Evolutionary conservation across 139 green algal genomes (phyloP).

Genomic region (Volvox africanus): DNA sequence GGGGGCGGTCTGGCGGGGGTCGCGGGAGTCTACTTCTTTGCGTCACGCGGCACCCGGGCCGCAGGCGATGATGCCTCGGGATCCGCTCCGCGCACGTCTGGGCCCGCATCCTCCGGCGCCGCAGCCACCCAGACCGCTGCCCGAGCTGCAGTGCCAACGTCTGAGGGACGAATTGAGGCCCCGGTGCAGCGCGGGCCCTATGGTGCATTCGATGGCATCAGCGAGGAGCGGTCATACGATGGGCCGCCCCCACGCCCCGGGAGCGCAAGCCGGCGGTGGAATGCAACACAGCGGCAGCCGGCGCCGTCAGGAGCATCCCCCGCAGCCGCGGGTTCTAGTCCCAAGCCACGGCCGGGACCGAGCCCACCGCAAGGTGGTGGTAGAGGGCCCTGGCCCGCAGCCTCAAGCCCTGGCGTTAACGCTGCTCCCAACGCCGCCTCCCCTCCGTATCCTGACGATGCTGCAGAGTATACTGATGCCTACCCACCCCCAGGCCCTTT

Average conservation of each 20-base stretch:
- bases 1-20: constrained; percentile 23
- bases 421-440: background rate
- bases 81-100: background rate
- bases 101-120: background rate
- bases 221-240: too few species aligned
- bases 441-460: background rate
- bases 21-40: background rate
- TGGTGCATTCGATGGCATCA: too few species aligned
- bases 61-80: background rate
- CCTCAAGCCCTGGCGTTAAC: background rate
- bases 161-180: too few species aligned
- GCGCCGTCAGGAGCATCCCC: background rate
- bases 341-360: background rate
- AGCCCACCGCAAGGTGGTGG: background rate
- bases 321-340: background rate
- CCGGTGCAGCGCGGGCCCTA: too few species aligned
- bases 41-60: background rate
- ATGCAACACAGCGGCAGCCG: background rate
- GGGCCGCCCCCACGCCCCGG: too few species aligned
- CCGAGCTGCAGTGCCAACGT: background rate
- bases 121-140: background rate
- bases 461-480: background rate
- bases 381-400: background rate
- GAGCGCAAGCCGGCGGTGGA: too few species aligned
- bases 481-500: background rate